phyloP scores from a whole-genome alignment of 495 filamentous ascomycete genomes.

The Pseudoneurospora amorphoporcata region DNA sequence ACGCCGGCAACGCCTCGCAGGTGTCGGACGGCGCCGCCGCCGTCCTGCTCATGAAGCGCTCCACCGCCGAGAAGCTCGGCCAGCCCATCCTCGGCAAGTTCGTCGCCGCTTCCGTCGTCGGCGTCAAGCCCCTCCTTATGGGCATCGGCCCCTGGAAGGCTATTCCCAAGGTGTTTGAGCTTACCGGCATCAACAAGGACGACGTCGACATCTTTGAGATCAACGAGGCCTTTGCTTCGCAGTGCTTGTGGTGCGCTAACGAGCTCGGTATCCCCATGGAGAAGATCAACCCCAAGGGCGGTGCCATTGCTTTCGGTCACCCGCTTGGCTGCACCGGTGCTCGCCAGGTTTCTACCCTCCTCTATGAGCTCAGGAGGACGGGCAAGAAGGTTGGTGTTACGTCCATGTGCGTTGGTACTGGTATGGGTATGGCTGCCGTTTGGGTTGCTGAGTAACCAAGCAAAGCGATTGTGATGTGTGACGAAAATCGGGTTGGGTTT shows the following conservation, averaged over 20 bases:
- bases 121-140: constrained; percentile 90
- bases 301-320: constrained; percentile 98
- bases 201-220: constrained; percentile 98
- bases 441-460: constrained; percentile 55
- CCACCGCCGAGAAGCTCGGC: constrained; percentile 76
- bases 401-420: constrained; percentile 91
- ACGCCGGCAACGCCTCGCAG: constrained; percentile 92
- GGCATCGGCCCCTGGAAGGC: constrained; percentile 93
- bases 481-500: neutral
- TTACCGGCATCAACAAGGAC: constrained; percentile 75
- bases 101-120: constrained; percentile 72
- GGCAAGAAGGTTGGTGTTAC: constrained; percentile 80
- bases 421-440: constrained; percentile 67
- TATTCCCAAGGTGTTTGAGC: constrained; percentile 81
- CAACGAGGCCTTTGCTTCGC: constrained; percentile 95
- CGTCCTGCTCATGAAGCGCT: constrained; percentile 90
- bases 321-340: constrained; percentile 91
- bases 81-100: constrained; percentile 85
- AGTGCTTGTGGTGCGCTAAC: constrained; percentile 88
- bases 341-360: constrained; percentile 81
- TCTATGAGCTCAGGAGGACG: constrained; percentile 77
- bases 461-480: neutral
- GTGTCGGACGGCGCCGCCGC: constrained; percentile 94
- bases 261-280: constrained; percentile 69
- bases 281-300: constrained; percentile 96